Conservation (phyloP, 805 yeast genomes). For the Ogataea trehaloabstinens region DNA sequence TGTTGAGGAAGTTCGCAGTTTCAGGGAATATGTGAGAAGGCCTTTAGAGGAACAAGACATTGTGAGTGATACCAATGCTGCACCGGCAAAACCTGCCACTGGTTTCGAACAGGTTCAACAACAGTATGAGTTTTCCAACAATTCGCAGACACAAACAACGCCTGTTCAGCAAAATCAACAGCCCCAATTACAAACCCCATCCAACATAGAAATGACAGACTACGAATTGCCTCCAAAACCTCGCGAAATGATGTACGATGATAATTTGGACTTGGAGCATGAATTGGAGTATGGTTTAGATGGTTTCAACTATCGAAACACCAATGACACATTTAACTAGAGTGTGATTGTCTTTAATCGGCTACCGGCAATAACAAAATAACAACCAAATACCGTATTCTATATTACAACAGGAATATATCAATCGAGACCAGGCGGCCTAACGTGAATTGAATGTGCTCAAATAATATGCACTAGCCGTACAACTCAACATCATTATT, state of each 20-base stretch:
- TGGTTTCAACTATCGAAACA: constrained; percentile 34
- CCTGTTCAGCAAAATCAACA: constrained; percentile 21
- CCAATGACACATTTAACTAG: constrained; percentile 4
- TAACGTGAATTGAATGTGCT: not conserved
- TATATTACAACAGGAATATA: not conserved
- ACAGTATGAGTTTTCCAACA: too few relatives aligned
- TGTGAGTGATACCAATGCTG: constrained; percentile 24
- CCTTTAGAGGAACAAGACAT: constrained; percentile 57
- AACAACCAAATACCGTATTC: not conserved
- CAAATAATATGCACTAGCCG: constrained; percentile 8
- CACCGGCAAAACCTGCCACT: too few relatives aligned
- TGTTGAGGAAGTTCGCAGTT: constrained; percentile 71
- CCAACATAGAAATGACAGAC: constrained; percentile 41
- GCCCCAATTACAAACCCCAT: constrained; percentile 43
- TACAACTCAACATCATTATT: constrained; percentile 19
- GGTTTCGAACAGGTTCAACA: constrained; percentile 17
- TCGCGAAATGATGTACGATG: constrained; percentile 42
- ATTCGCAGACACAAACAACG: constrained; percentile 13
- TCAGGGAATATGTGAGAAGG: constrained; percentile 77
- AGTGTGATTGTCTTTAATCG: constrained; percentile 1
- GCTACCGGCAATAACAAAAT: not conserved
- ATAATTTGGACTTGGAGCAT: constrained; percentile 51
- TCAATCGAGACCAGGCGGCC: not conserved
- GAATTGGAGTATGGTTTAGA: constrained; percentile 71
- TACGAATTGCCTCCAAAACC: constrained; percentile 63